Base-by-base conservation (phyloP, 2,329 filamentous ascomycete genomes). In the Cordyceps cicadae region DNA sequence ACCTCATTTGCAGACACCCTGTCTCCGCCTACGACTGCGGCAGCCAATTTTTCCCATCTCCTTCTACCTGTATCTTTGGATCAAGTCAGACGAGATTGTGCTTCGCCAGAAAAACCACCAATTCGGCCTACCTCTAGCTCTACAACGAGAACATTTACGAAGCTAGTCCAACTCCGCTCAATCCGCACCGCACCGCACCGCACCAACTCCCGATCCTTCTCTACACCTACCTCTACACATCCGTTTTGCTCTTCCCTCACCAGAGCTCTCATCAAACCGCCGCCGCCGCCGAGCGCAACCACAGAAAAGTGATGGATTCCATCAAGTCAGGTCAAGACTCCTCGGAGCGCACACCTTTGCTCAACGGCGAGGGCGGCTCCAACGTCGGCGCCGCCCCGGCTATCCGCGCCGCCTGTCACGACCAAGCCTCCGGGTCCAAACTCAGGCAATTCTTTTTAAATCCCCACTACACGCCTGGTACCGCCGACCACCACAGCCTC, bases 401-500 rank as follows among this genome's bases (percentile, higher is more conserved):
- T 24, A 11, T 4, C 53, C 6, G 14, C 49, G 15, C 19, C 49
- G 9, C 15, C 11, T 21, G 8, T 43, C 39, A 43, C 37, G 17
- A 21, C 12, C 54, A 8, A n/a, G 9, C n/a, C 21, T 21, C 46
- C 19, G 61, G 65, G 53, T 66, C 63, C 37, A 59, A 59, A 51
- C 66, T 67, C 64, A 67, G 67, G 55, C 66, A 70, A 19, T 80
- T 85, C 68, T 75, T 86, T 64, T 75, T 83, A 66, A 76, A 82
- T 64, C 68, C 71, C 52, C 74, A 72, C 26, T 70, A 76, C 62
- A 85, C 81, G 0, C 82, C 82, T 1, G 83, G 83, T 54, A 73
- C 73, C 59, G 72, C 73, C 59, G 72, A 84, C 61, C 81, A 76
- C 67, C 65, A 75, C 19, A 82, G 79, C 62, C 63, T 73, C 24